Evolutionary conservation across 805 yeast species (phyloP).

Genomic region (Kregervanrija pseudodelftensis): DNA sequence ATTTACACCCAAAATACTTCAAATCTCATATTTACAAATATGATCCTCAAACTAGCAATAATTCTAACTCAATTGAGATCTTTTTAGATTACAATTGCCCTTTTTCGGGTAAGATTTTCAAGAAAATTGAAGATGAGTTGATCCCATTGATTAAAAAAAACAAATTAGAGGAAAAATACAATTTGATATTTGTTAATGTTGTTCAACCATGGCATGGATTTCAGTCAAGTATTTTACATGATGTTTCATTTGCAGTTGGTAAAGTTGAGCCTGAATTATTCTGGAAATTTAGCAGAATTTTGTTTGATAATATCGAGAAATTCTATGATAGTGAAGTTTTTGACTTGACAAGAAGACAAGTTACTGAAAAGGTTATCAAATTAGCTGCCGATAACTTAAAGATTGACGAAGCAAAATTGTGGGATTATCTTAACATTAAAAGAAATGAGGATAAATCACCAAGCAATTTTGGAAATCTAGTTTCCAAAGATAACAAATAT

Average conservation of each 20-base stretch:
- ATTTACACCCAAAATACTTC: constrained; percentile 17
- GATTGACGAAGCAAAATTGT: constrained; percentile 24
- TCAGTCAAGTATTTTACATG: constrained; percentile 58
- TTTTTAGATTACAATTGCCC: constrained; percentile 77
- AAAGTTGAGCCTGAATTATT: constrained; percentile 44
- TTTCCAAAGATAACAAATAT: constrained; percentile 60
- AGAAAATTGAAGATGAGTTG: constrained; percentile 43
- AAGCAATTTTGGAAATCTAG: constrained; percentile 50
- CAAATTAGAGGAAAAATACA: constrained; percentile 40
- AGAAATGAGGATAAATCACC: constrained; percentile 26
- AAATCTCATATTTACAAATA: constrained; percentile 17
- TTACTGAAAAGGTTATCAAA: constrained; percentile 45
- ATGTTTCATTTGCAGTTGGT: constrained; percentile 67
- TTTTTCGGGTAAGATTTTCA: constrained; percentile 58
- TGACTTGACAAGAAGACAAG: constrained; percentile 46
- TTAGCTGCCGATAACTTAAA: constrained; percentile 33
- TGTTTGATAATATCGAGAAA: constrained; percentile 47
- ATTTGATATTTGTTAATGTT: constrained; percentile 61
- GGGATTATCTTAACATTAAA: constrained; percentile 29
- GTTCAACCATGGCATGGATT: constrained; percentile 88
- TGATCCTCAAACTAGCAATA: not conserved
- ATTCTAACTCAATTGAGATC: constrained; percentile 41
- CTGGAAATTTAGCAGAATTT: constrained; percentile 47
- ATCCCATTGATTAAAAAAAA: constrained; percentile 43
- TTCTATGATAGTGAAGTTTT: constrained; percentile 59